Evolutionary conservation across 2,329 filamentous ascomycete species (phyloP).

Genomic region (Botryotinia narcissicola): DNA sequence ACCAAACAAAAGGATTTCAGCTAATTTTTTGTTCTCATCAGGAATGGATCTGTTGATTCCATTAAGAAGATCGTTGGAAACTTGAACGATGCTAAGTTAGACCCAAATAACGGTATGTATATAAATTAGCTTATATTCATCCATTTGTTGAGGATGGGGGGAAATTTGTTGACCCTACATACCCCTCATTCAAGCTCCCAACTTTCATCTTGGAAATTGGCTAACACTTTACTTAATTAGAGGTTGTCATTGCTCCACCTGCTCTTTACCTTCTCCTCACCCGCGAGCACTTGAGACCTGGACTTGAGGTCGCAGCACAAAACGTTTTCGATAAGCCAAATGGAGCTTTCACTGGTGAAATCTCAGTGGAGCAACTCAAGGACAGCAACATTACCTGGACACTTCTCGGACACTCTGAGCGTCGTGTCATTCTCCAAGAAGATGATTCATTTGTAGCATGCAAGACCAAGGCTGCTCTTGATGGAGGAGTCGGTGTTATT

Average conservation of each 20-base stretch:
- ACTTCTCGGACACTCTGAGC: conserved; percentile 92
- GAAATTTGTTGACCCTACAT: neutral
- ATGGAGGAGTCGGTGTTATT: conserved; percentile 85
- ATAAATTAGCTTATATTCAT: neutral
- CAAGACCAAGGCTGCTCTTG: conserved; percentile 92
- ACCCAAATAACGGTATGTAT: conserved; percentile 67
- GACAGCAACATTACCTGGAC: conserved; percentile 87
- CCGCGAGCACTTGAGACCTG: conserved; percentile 71
- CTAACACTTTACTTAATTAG: conserved; percentile 44
- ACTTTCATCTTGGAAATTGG: neutral
- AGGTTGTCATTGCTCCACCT: conserved; percentile 93
- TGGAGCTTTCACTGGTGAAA: conserved; percentile 96
- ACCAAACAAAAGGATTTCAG: conserved; percentile 14
- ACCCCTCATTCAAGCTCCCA: neutral
- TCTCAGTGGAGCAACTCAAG: conserved; percentile 86
- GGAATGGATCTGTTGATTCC: conserved; percentile 89
- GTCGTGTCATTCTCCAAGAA: conserved; percentile 86
- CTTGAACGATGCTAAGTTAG: conserved; percentile 82
- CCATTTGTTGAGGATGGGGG: conserved; percentile 1
- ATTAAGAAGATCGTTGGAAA: conserved; percentile 88
- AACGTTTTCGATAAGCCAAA: conserved; percentile 98
- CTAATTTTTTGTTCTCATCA: conserved; percentile 41
- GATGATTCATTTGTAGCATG: conserved; percentile 78
- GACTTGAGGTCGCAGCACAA: conserved; percentile 86
- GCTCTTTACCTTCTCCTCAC: conserved; percentile 86